phyloP scores from a whole-genome alignment of 2,329 filamentous ascomycete species.

The Verticillium longisporum region DNA sequence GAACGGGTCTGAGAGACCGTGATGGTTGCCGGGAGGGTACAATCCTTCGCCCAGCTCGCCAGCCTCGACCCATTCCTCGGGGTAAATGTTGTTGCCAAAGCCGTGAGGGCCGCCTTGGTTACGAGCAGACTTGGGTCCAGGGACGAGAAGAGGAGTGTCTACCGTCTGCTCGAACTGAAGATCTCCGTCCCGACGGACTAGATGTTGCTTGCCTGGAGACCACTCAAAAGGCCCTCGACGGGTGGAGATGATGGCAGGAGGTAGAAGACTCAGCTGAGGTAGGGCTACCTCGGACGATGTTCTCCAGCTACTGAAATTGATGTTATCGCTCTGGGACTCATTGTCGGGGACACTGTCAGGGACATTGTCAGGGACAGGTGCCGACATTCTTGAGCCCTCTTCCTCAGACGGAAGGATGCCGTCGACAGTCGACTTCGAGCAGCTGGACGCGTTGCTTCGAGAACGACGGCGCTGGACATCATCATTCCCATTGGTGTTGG shows the following conservation, averaged over 20 bases:
- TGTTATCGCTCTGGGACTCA: background rate
- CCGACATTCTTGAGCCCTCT: background rate
- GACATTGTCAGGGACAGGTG: background rate
- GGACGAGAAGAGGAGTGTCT: background rate
- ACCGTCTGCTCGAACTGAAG: background rate
- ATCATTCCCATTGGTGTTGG: background rate
- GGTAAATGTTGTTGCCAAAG: background rate
- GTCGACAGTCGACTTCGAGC: background rate
- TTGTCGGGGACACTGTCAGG: background rate
- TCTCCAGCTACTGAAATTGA: background rate
- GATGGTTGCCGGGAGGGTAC: background rate
- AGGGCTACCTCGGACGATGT: background rate
- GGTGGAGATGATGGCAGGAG: background rate
- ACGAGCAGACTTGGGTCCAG: background rate
- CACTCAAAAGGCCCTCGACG: background rate
- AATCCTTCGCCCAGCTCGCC: background rate
- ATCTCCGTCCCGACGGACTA: background rate
- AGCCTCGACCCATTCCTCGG: background rate
- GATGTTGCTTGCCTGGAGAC: background rate
- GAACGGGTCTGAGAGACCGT: background rate
- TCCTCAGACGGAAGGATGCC: background rate
- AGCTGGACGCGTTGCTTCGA: background rate
- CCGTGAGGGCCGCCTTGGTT: background rate
- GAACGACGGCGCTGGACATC: background rate
- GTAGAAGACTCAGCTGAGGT: background rate